phyloP scores from a whole-genome alignment of 2,329 filamentous ascomycete genomes.

The Aspergillus calidoustus region DNA sequence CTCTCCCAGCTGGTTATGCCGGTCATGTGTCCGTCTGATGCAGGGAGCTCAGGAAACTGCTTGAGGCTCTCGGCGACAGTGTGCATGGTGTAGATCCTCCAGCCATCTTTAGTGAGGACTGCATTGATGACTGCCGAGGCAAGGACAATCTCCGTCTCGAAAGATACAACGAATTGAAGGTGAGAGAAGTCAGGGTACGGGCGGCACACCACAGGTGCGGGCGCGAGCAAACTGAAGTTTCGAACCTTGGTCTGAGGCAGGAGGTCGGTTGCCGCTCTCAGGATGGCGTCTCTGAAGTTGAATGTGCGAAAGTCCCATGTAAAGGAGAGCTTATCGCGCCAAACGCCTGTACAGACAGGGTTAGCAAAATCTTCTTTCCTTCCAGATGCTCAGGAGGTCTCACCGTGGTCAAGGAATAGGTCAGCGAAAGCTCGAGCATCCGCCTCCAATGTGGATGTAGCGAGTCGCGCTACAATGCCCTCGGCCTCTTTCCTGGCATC shows the following conservation, averaged over 20 bases:
- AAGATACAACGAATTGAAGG: constrained; percentile 37
- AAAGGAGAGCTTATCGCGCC: constrained; percentile 44
- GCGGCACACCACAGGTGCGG: constrained; percentile 27
- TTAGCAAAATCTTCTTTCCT: background rate
- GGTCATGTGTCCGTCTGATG: constrained; percentile 41
- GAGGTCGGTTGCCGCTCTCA: constrained; percentile 40
- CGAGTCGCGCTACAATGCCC: constrained; percentile 20
- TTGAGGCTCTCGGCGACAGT: constrained; percentile 39
- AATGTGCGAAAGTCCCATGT: constrained; percentile 45
- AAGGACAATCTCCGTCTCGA: constrained; percentile 35
- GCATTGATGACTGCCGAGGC: constrained; percentile 39
- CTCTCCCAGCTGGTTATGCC: constrained; percentile 38
- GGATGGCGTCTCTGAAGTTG: constrained; percentile 37
- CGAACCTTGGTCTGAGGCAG: constrained; percentile 33
- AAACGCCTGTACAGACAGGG: constrained; percentile 31
- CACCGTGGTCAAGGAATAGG: constrained; percentile 34
- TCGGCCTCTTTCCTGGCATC: constrained; percentile 11
- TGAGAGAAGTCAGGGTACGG: constrained; percentile 36
- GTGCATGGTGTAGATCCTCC: constrained; percentile 43
- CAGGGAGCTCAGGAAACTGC: constrained; percentile 35
- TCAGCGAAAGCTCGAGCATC: constrained; percentile 30
- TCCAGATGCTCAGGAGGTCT: background rate
- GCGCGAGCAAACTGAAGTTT: constrained; percentile 33
- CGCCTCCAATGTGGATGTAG: constrained; percentile 20
- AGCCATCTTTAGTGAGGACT: constrained; percentile 38